phyloP scores from a whole-genome alignment of 352 stramenopile species.

The Phytophthora podocarpi region DNA sequence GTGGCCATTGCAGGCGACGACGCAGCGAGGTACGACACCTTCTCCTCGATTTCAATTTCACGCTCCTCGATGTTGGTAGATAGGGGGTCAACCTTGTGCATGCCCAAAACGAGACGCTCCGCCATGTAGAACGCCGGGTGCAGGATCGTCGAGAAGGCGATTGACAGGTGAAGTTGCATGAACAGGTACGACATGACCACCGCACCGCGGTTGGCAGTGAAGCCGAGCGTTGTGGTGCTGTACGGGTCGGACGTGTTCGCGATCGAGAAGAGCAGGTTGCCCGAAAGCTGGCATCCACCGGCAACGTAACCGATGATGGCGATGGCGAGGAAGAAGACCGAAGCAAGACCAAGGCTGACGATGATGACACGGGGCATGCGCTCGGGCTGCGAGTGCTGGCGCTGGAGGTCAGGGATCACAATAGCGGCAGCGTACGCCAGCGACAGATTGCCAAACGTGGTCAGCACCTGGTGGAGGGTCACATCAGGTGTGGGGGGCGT shows the following conservation, averaged over 20 bases:
- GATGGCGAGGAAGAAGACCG: constrained; percentile 25
- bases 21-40: constrained; percentile 33
- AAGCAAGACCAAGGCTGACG: constrained; percentile 20
- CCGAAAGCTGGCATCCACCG: constrained; percentile 31
- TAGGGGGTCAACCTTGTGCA: constrained; percentile 30
- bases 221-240: constrained; percentile 16
- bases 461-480: constrained; percentile 28
- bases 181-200: constrained; percentile 35
- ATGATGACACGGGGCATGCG: constrained; percentile 38
- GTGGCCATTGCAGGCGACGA: constrained; percentile 30
- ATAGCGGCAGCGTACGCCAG: constrained; percentile 35
- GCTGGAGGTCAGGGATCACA: constrained; percentile 32
- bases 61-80: neutral
- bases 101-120: constrained; percentile 29
- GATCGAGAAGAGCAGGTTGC: constrained; percentile 34
- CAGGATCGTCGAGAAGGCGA: constrained; percentile 33
- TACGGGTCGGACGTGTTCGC: constrained; percentile 26
- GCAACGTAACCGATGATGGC: constrained; percentile 22
- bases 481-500: constrained; percentile 20
- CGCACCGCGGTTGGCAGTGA: constrained; percentile 20
- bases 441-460: constrained; percentile 35
- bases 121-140: constrained; percentile 38
- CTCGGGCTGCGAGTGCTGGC: constrained; percentile 32
- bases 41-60: constrained; percentile 37
- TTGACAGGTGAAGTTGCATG: constrained; percentile 34